Conservation (phyloP, 139 green algal genomes). For the Picocystis salinarum region DNA sequence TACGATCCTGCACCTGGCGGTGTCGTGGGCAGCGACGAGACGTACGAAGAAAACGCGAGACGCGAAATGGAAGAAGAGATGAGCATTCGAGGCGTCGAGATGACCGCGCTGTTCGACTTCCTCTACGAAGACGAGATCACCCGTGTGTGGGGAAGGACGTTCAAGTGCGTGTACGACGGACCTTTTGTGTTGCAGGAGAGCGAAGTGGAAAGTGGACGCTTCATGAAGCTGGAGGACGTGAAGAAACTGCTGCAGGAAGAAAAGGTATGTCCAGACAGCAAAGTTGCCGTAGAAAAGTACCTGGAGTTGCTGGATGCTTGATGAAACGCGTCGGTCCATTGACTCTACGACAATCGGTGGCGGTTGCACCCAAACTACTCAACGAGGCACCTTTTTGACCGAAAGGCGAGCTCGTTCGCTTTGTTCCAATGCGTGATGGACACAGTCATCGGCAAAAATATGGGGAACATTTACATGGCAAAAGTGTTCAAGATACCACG, state of each 20-base stretch:
- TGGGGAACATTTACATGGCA: too few relatives aligned
- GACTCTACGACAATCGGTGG: too few relatives aligned
- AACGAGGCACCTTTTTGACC: too few relatives aligned
- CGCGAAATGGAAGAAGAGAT: slow-evolving; percentile 7
- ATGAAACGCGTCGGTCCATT: too few relatives aligned
- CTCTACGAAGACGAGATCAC: slow-evolving; percentile 2
- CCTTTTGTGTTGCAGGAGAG: slow-evolving; percentile 3
- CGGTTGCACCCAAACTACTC: too few relatives aligned
- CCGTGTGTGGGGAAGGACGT: not conserved
- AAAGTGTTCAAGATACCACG: too few relatives aligned
- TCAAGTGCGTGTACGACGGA: not conserved
- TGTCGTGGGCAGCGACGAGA: slow-evolving; percentile 4
- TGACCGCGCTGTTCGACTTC: slow-evolving; percentile 2
- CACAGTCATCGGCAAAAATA: too few relatives aligned
- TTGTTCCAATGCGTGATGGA: too few relatives aligned
- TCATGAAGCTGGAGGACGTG: slow-evolving; percentile 2
- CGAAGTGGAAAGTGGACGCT: slow-evolving; percentile 6
- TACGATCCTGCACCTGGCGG: slow-evolving; percentile 5
- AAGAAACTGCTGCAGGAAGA: not conserved
- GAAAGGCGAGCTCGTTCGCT: too few relatives aligned
- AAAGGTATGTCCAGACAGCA: slow-evolving; percentile 3
- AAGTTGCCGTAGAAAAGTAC: not conserved
- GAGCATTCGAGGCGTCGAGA: slow-evolving; percentile 3
- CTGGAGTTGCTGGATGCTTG: too few relatives aligned
- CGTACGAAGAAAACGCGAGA: slow-evolving; percentile 7